phyloP scores from a whole-genome alignment of 495 filamentous ascomycete species.

The Podospora conica region DNA sequence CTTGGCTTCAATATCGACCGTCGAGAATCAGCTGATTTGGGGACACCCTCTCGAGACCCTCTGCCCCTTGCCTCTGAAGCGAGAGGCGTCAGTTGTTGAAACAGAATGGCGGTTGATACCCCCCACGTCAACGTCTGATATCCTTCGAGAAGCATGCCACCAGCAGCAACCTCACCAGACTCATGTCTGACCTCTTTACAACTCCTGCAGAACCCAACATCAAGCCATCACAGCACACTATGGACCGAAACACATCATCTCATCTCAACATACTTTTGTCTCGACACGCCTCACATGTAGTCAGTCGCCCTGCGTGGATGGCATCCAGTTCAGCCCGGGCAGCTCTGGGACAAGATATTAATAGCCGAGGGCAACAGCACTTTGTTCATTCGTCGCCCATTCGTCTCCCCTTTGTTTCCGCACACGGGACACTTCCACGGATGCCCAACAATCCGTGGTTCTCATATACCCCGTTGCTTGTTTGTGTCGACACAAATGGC shows the following conservation, averaged over 20 bases:
- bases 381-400: constrained; percentile 2
- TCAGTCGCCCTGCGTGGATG: neutral
- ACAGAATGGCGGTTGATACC: neutral
- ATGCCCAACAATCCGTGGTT: neutral
- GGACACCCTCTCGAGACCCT: neutral
- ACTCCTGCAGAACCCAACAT: neutral
- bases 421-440: constrained; percentile 5
- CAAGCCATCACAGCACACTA: neutral
- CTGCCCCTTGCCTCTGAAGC: neutral
- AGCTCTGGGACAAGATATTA: constrained; percentile 15
- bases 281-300: neutral
- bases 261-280: neutral
- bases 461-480: neutral
- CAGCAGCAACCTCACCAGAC: neutral
- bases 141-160: neutral
- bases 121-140: neutral
- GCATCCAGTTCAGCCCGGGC: neutral
- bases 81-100: neutral
- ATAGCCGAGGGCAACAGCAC: constrained; percentile 9
- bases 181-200: neutral
- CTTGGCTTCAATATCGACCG: constrained; percentile 7
- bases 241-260: neutral
- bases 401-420: constrained; percentile 4
- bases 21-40: constrained; percentile 11
- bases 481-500: neutral